Conservation (phyloP, 305 asterid species). For the Fraxinus ornus region DNA sequence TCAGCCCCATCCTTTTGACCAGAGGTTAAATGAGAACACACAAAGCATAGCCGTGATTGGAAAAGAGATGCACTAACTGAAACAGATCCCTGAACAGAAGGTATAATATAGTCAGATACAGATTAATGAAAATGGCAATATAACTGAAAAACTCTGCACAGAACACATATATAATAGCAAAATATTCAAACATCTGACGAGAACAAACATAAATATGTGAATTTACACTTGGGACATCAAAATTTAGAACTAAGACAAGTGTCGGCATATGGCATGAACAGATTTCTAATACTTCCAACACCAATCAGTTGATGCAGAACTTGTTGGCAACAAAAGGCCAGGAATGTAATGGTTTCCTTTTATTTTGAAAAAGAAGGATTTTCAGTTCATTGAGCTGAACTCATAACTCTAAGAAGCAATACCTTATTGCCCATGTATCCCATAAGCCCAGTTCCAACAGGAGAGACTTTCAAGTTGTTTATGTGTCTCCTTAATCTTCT, state of each 20-base stretch:
- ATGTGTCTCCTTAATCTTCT: slow-evolving; percentile 70
- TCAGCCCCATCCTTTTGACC: slow-evolving; percentile 78
- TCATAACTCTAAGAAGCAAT: slow-evolving; percentile 17
- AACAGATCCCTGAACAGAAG: slow-evolving; percentile 74
- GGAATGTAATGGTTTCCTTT: background rate
- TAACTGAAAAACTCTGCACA: background rate
- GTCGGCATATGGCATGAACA: background rate
- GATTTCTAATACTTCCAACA: background rate
- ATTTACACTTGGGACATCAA: background rate
- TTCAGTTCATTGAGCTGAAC: background rate
- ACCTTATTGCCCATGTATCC: slow-evolving; percentile 99
- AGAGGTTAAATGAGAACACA: slow-evolving; percentile 89
- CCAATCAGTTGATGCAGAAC: background rate
- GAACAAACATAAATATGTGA: background rate
- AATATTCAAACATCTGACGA: background rate
- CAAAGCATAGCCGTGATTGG: slow-evolving; percentile 86
- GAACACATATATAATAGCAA: background rate
- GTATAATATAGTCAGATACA: background rate
- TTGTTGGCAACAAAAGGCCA: background rate
- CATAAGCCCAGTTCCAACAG: slow-evolving; percentile 93
- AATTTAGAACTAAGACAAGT: background rate
- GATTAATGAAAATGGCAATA: background rate
- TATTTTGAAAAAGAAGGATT: background rate
- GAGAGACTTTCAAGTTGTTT: slow-evolving; percentile 81
- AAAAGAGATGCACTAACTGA: slow-evolving; percentile 86